Evolutionary conservation across 331 rosid species (phyloP).

Genomic region (Saraca asoca): DNA sequence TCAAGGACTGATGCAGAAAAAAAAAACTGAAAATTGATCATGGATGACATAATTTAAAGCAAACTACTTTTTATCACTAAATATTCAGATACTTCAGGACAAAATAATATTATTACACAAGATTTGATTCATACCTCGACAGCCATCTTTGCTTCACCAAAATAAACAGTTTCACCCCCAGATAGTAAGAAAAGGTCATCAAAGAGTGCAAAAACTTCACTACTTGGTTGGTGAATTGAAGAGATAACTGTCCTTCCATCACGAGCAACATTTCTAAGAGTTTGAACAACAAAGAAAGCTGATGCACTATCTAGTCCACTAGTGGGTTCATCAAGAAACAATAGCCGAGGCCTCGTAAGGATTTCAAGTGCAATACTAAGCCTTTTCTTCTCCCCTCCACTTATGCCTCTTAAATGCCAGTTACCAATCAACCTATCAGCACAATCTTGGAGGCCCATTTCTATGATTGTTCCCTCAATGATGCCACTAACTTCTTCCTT

Average conservation of each 20-base stretch:
- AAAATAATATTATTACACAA: background rate
- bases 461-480: conserved; percentile 66
- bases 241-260: conserved; percentile 89
- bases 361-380: conserved; percentile 87
- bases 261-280: conserved; percentile 71
- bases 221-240: conserved; percentile 89
- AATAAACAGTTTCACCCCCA: conserved; percentile 79
- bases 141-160: conserved; percentile 80
- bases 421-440: conserved; percentile 77
- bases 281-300: conserved; percentile 85
- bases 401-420: conserved; percentile 90
- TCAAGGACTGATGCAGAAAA: background rate
- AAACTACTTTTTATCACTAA: background rate
- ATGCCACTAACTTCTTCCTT: conserved; percentile 58
- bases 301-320: conserved; percentile 96
- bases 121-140: conserved; percentile 52
- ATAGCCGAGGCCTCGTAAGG: conserved; percentile 75
- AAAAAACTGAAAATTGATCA: background rate
- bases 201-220: conserved; percentile 94
- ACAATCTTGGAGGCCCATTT: conserved; percentile 95
- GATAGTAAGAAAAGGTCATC: conserved; percentile 87
- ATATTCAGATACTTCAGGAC: background rate
- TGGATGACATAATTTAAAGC: background rate
- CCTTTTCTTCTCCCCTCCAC: conserved; percentile 95
- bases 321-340: conserved; percentile 94